Percentiles rank a stretch among this genome's conserved stretches.
Evolutionary conservation across 331 rosid genomes (phyloP).

Genomic region (Ulmus americana): DNA sequence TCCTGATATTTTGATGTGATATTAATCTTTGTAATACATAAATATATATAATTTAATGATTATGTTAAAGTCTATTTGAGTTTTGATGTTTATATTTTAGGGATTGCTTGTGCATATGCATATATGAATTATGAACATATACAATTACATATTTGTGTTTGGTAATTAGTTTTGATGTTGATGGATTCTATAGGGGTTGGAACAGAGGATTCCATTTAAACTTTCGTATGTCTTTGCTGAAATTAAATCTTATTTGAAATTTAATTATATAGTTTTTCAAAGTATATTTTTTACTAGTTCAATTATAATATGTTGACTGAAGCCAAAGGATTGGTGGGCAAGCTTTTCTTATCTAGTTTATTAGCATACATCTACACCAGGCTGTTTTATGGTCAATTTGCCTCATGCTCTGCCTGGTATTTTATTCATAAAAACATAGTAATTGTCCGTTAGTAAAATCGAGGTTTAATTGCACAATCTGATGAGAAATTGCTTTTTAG

Average conservation of each 20-base stretch:
- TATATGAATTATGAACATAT: background rate
- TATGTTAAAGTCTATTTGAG: too few relatives aligned
- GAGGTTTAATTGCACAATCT: background rate
- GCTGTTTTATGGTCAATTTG: background rate
- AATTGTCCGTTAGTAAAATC: background rate
- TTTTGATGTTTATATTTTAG: too few relatives aligned
- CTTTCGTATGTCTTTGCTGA: background rate
- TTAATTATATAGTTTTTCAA: background rate
- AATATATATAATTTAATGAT: too few relatives aligned
- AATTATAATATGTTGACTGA: background rate
- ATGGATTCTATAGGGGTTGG: too few relatives aligned
- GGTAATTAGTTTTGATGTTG: background rate
- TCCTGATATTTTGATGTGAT: too few relatives aligned
- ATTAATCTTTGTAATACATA: too few relatives aligned
- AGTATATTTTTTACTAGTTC: background rate
- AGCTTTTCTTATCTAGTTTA: background rate
- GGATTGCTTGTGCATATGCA: too few relatives aligned
- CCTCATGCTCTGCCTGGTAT: background rate
- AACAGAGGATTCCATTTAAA: too few relatives aligned
- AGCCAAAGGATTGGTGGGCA: background rate
- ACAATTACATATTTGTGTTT: background rate
- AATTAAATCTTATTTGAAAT: background rate
- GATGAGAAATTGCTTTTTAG: background rate
- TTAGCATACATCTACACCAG: background rate
- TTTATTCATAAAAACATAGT: background rate